These are phyloP conservation scores for Xylariaceae sp. DNA, from an alignment of 2,329 filamentous ascomycete genomes.

Conservation along the genomic window DNA sequence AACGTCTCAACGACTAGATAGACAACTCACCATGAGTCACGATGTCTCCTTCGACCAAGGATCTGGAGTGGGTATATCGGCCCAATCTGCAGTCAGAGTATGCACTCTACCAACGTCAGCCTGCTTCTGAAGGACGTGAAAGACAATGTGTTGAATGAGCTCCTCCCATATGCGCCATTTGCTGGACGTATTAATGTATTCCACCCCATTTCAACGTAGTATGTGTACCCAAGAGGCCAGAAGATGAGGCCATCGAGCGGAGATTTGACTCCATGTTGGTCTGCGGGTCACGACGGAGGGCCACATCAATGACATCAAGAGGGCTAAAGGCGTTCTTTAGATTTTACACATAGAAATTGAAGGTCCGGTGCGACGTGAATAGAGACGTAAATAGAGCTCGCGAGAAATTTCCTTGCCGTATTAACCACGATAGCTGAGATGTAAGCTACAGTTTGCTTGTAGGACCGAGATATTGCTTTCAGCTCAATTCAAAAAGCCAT, in stretches of 20 bases:
- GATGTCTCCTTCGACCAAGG: constrained; percentile 11
- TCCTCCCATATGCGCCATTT: background rate
- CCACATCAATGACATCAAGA: constrained; percentile 24
- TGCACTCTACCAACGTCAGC: constrained; percentile 5
- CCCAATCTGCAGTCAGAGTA: constrained; percentile 14
- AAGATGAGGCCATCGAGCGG: constrained; percentile 10
- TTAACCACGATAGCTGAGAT: constrained; percentile 13
- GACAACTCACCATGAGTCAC: constrained; percentile 26
- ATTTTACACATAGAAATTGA: constrained; percentile 1
- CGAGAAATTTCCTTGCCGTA: constrained; percentile 9
- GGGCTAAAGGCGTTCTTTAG: constrained; percentile 3
- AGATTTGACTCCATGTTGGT: constrained; percentile 10
- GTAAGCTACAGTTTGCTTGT: background rate
- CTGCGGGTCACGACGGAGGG: constrained; percentile 13
- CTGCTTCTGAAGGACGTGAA: constrained; percentile 1
- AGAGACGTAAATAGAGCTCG: constrained; percentile 4
- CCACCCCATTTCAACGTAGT: too few relatives aligned
- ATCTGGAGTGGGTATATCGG: constrained; percentile 12
- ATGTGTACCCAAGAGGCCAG: constrained; percentile 5
- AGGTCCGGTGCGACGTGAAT: background rate
- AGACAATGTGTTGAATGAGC: background rate
- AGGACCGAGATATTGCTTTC: constrained; percentile 5
- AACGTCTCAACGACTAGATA: constrained; percentile 11
- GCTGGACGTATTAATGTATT: background rate
- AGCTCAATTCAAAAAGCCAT: constrained; percentile 12